phyloP scores from a whole-genome alignment of 805 yeast genomes.

The Ogataea dorogensis region DNA sequence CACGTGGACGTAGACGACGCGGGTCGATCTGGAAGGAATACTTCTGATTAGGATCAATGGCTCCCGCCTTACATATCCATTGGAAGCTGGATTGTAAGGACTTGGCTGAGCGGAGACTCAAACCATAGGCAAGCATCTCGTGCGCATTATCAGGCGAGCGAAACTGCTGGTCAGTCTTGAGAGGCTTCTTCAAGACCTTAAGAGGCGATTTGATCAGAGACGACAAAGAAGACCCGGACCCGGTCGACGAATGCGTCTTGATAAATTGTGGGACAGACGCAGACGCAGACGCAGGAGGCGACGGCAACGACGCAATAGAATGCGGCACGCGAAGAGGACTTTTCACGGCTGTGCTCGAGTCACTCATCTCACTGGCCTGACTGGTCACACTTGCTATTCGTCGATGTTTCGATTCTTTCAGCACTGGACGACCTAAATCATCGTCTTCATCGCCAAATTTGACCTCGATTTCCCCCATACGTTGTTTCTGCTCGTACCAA shows the following conservation, averaged over 20 bases:
- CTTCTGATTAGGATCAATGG: conserved; percentile 27
- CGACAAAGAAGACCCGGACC: conserved; percentile 9
- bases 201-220: conserved; percentile 11
- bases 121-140: conserved; percentile 69
- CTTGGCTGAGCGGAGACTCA: conserved; percentile 51
- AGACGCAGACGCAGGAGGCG: conserved; percentile 14
- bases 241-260: conserved; percentile 6
- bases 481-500: conserved; percentile 18
- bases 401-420: neutral
- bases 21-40: conserved; percentile 35
- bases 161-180: conserved; percentile 47
- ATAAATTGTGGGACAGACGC: conserved; percentile 4
- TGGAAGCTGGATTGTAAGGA: conserved; percentile 46
- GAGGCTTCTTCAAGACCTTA: conserved; percentile 6
- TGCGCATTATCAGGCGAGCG: conserved; percentile 59
- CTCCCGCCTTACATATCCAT: conserved; percentile 59
- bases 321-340: too few relatives aligned
- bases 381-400: too few relatives aligned
- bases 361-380: too few relatives aligned
- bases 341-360: too few relatives aligned
- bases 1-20: conserved; percentile 23
- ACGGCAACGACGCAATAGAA: too few relatives aligned
- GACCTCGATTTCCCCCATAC: too few relatives aligned
- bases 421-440: neutral
- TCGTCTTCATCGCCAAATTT: too few relatives aligned